Base-by-base conservation (phyloP, 352 stramenopile species). In the Pythium periplocum region DNA sequence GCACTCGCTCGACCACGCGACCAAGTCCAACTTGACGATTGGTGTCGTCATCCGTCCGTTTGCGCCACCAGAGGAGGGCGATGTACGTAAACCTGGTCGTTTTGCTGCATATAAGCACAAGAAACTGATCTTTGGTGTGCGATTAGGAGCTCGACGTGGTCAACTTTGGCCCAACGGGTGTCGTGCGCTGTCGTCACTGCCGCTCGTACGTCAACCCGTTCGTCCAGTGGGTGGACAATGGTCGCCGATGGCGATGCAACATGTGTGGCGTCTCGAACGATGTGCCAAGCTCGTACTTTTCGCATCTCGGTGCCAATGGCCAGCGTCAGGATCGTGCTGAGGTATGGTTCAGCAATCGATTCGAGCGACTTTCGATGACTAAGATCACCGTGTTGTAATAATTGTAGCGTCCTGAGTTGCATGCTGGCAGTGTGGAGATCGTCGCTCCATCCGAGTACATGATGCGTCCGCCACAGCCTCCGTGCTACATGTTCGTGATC, bases 271-370 rank as follows among this genome's bases (percentile, higher is more conserved):
- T 92, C n/a, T 80, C 83, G 10, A 96, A 95, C 51, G 78, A 95
- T 48, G 93, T 97, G 36, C 83, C 96, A 9, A 91, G 91, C 49
- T 93, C 93, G 6, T 99, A 99, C 75, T 99, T 99, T 69, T 98
- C 93, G 67, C 96, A 98, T 64, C 74, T 99, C 47, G 96, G 98
- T 51, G 83, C 93, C 38, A 88, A 96, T 55, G 95, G 97, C 40
- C 83, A 94, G 53, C 91, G 97, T 51, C 78, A 96, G 44, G 97
- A 99, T 68, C 75, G 80, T 7, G 81, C 93, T 12, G 81, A 99
- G 84, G 46, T 87, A 80, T 47, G 86, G 97, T 38, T 38, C 36
- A 12, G 7, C 12, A 12, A 42, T 42, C 12, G 38, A 42, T 42
- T 42, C 12, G 12, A 12, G 38, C 7, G 38, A 42, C 38, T 42